Conservation (phyloP, 1,284 basidiomycete genomes). For the Agroathelia rolfsii region DNA sequence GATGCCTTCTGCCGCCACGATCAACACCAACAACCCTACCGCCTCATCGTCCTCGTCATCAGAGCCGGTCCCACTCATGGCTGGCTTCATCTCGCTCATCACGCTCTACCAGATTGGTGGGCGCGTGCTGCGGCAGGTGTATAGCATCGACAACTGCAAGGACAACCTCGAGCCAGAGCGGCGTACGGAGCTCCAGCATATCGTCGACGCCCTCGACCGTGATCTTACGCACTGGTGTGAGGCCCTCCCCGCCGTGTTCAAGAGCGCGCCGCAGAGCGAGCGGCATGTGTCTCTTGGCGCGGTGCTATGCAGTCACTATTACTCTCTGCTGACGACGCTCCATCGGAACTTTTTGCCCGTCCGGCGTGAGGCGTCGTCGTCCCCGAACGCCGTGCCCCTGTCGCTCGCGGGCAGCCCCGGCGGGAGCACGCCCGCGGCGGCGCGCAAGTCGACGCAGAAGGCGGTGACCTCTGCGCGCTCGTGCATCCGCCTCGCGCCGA, state of each 20-base stretch:
- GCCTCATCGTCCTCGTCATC: too few relatives aligned
- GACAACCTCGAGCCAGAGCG: constrained; percentile 66
- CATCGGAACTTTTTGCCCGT: constrained; percentile 83
- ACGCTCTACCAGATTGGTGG: constrained; percentile 77
- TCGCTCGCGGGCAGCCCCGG: too few relatives aligned
- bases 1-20: constrained; percentile 45
- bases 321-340: constrained; percentile 78
- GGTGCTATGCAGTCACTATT: constrained; percentile 84
- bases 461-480: constrained; percentile 71
- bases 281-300: constrained; percentile 79
- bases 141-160: constrained; percentile 65
- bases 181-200: constrained; percentile 59
- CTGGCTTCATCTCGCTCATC: constrained; percentile 67
- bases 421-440: too few relatives aligned
- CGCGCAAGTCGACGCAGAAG: constrained; percentile 67
- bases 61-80: too few relatives aligned
- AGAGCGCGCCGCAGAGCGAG: constrained; percentile 58
- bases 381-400: too few relatives aligned
- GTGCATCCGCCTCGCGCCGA: constrained; percentile 77
- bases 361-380: constrained; percentile 53
- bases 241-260: constrained; percentile 62
- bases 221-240: constrained; percentile 78
- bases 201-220: constrained; percentile 68
- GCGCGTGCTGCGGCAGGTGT: constrained; percentile 72
- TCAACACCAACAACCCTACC: too few relatives aligned